These are phyloP conservation scores for Bipolaris sorokiniana DNA, from an alignment of 2,329 filamentous ascomycete genomes.

Conservation along the genomic window DNA sequence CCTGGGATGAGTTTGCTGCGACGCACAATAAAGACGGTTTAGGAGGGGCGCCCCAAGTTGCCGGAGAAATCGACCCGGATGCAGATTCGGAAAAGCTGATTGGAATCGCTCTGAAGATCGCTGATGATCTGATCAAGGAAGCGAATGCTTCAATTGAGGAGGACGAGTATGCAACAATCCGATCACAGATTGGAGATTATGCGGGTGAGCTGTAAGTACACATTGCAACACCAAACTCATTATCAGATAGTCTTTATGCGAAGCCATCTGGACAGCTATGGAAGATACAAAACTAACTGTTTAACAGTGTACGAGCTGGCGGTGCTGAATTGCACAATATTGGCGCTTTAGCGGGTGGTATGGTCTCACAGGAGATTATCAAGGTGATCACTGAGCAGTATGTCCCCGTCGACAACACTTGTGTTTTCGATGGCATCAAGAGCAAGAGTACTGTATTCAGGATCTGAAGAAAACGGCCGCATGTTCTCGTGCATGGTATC, in stretches of 20 bases:
- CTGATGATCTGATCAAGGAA: constrained; percentile 53
- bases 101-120: constrained; percentile 52
- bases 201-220: constrained; percentile 53
- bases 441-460: constrained; percentile 62
- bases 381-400: constrained; percentile 79
- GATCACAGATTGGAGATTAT: constrained; percentile 44
- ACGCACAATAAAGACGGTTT: constrained; percentile 48
- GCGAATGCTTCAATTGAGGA: constrained; percentile 51
- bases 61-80: constrained; percentile 45
- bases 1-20: constrained; percentile 56
- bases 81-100: constrained; percentile 50
- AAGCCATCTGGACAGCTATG: neutral
- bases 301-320: constrained; percentile 69
- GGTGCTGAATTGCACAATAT: constrained; percentile 93
- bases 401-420: constrained; percentile 68
- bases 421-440: constrained; percentile 66
- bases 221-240: neutral
- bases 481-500: neutral
- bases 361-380: constrained; percentile 96
- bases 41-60: constrained; percentile 43
- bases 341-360: constrained; percentile 82
- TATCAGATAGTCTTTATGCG: neutral
- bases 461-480: constrained; percentile 32
- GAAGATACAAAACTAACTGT: constrained; percentile 10
- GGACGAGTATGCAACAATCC: constrained; percentile 49